A percentile compares a stretch with the other conserved stretches of the same genome.
phyloP scores from a whole-genome alignment of 495 filamentous ascomycete species.

The Podospora anserina region DNA sequence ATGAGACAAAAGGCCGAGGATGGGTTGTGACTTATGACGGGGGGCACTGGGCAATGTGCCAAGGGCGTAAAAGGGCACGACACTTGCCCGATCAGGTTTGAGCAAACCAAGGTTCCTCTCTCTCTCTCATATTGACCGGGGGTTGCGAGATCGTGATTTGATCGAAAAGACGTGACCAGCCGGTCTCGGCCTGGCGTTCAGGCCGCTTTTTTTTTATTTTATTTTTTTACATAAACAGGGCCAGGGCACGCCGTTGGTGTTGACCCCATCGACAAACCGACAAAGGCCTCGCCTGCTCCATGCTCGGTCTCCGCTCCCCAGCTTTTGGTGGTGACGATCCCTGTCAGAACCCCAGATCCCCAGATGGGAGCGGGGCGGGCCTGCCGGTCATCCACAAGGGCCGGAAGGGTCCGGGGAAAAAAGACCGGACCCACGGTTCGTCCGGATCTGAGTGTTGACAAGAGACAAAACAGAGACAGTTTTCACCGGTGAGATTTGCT shows the following conservation, averaged over 20 bases:
- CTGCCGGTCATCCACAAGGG: neutral
- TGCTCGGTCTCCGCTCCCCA: constrained; percentile 3
- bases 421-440: neutral
- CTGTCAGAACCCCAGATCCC: neutral
- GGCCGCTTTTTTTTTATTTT: neutral
- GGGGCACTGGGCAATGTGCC: neutral
- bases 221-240: neutral
- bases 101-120: neutral
- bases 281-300: neutral
- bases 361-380: neutral
- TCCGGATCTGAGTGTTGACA: neutral
- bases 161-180: constrained; percentile 1
- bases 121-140: neutral
- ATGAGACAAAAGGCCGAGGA: neutral
- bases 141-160: neutral
- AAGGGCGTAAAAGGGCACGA: neutral
- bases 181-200: constrained; percentile 2
- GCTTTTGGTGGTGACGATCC: neutral
- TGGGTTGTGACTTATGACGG: neutral
- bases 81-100: neutral
- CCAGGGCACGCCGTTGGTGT: neutral
- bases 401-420: neutral
- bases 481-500: neutral
- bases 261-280: neutral
- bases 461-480: neutral